Evolutionary conservation across 306 rosid species (phyloP), one percentile per base, ranked within the genome.

Genomic region (Cicer pinnatifidum): DNA sequence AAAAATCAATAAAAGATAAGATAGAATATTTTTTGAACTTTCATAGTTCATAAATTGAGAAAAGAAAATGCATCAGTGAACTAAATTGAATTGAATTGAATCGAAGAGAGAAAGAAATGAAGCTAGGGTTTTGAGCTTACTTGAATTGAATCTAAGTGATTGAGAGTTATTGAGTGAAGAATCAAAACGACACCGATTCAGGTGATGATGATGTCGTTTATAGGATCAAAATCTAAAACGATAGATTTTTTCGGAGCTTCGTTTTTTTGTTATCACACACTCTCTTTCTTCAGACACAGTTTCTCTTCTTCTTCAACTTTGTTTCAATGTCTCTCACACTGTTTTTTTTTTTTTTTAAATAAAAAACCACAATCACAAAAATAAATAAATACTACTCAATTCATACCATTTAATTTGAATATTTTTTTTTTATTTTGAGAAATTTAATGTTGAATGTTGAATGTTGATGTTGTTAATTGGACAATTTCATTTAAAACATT

Each of bases 41-140:
- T 23, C 28, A 23, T 23, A 23, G 28, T 23, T 19, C 61, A 56
- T 20, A 56, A 7, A 20, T 56, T 56, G 2, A 56, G 8, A 11
- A 20, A 1, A 20, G 4, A 56, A 56, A 57, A 0, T 52, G 33
- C 28, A 11, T 58, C 59, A 8, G 6, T 2, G 28, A 23, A 23
- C 28, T 23, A 23, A 23, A 23, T 23, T 23, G 28, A 23, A 23
- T 23, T 8, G 0, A 38, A 35, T 6, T 8, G 48, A 63, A 60
- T 58, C n/a, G 17, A 33, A 23, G 28, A 58, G 43, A 20, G 6
- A 40, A 51, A 41, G 0, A 23, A 8, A 70, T 81, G 66, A 82
- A 88, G 82, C 81, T 85, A 86, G 91, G 89, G 88, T 85, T 90
- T 80, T 39, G n/a, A 15, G 70, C 73, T 77, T 77, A 77, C 81